phyloP scores from a whole-genome alignment of 768 basidiomycete genomes.

The Pleurotus tuber-regium region DNA sequence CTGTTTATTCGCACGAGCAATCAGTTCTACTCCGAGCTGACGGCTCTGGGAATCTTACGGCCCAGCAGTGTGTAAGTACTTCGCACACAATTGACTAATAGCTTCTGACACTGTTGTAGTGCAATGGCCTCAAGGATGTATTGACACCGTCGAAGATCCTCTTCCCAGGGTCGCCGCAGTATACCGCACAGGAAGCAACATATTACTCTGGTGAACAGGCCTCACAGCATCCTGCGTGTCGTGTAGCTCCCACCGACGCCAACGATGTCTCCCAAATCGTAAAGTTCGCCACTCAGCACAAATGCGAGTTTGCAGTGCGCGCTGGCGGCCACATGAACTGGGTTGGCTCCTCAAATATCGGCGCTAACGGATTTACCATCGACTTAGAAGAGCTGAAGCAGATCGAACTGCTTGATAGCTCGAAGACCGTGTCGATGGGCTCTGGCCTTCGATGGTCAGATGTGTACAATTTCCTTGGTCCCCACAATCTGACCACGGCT shows the following conservation, averaged over 20 bases:
- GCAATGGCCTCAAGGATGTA: background rate
- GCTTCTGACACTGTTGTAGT: background rate
- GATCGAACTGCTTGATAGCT: constrained; percentile 7
- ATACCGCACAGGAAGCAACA: background rate
- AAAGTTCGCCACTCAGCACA: background rate
- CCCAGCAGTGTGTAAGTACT: constrained; percentile 1
- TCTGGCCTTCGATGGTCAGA: constrained; percentile 10
- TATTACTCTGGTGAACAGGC: constrained; percentile 7
- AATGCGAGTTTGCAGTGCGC: constrained; percentile 7
- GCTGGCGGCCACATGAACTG: constrained; percentile 13
- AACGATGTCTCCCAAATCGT: constrained; percentile 6
- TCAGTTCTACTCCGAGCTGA: too few species aligned
- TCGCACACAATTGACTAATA: background rate
- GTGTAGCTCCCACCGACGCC: background rate
- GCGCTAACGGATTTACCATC: constrained; percentile 12
- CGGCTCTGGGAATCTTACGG: background rate
- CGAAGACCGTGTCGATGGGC: constrained; percentile 10
- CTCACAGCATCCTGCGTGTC: background rate
- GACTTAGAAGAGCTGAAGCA: constrained; percentile 10
- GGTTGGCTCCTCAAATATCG: constrained; percentile 14
- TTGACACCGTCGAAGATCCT: background rate
- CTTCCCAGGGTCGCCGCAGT: background rate
- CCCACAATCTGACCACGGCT: constrained; percentile 3
- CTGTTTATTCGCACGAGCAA: too few species aligned
- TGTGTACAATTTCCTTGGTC: constrained; percentile 11